Evolutionary conservation across 2,329 filamentous ascomycete genomes (phyloP), one percentile per base, ranked within the genome.

Genomic region (Periconia macrospinosa): DNA sequence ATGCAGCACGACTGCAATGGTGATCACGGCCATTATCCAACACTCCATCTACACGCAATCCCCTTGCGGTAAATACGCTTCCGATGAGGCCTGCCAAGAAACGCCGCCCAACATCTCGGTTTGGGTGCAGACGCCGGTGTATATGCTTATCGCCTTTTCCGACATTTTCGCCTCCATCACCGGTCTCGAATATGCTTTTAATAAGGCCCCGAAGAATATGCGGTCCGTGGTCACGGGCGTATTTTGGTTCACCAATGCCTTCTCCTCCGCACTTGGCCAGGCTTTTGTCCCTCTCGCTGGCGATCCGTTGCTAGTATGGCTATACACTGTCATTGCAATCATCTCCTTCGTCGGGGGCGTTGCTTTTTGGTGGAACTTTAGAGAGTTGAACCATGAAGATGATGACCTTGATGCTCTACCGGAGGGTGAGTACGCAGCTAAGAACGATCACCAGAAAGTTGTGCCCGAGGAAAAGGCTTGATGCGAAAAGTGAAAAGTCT

Each of bases 121-220:
- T 45, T 83, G 81, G 79, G 68, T 78, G 1, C 81, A 83, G 57
- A 68, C 79, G 11, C 65, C 78, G 1, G 72, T 76, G 5, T 81
- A 81, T 63, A 73, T 83, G 8, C 72, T 86, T 1, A 78, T 83
- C 52, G 83, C 78, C 56, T 77, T 84, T 55, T 82, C 81, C 2
- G 83, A 85, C 65, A 84, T 84, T 64, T 80, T 84, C 57, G 79
- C 81, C 2, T 82, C 78, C 13, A 79, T 86, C 53, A 85, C 83
- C 2, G 86, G 85, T 1, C 84, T 89, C 59, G 89, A 91, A 69
- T 91, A 90, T 59, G 89, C 89, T 33, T 92, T 86, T 76, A 87
- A 86, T 70, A 90, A 91, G 74, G 88, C 88, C 0, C 89, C 89
- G 20, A 84, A 83, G 66, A 91, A 91, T 77, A 92, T 92, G 89